Conservation (phyloP, 176 grass and related monocot genomes). For the Juncus inflexus region DNA sequence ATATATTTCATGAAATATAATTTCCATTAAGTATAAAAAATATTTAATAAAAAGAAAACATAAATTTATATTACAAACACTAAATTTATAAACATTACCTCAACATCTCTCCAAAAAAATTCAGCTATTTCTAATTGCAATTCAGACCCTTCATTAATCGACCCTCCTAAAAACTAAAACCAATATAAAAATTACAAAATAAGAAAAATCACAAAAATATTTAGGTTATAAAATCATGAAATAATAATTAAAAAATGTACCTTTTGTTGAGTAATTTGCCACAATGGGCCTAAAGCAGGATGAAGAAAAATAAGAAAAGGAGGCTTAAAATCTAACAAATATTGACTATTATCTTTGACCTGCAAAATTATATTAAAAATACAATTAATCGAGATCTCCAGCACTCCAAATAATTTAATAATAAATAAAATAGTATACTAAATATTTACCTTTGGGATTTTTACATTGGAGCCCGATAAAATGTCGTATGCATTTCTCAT, state of each 20-base stretch:
- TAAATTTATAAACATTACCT: conserved; percentile 46
- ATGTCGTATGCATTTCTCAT: conserved; percentile 96
- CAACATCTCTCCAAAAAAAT: conserved; percentile 84
- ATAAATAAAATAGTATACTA: conserved; percentile 5
- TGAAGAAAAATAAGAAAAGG: conserved; percentile 98
- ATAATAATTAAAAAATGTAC: conserved; percentile 30
- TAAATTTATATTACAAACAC: conserved; percentile 11
- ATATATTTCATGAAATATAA: conserved; percentile 25
- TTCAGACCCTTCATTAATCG: conserved; percentile 73
- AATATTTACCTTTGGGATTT: conserved; percentile 66
- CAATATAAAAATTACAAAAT: conserved; percentile 8
- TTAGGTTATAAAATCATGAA: conserved; percentile 19
- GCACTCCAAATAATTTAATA: neutral
- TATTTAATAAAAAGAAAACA: neutral
- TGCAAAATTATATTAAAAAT: conserved; percentile 35
- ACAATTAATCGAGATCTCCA: neutral
- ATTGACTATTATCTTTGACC: conserved; percentile 77
- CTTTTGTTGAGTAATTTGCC: conserved; percentile 86
- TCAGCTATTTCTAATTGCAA: conserved; percentile 92
- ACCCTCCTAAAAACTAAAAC: conserved; percentile 71
- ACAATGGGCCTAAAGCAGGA: conserved; percentile 94
- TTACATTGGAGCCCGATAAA: conserved; percentile 56
- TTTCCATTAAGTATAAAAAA: no score
- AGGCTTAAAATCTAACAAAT: conserved; percentile 46
- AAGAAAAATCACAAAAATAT: neutral